Evolutionary conservation across 257 asterid species (phyloP).

Genomic region (Solanum peruvianum): DNA sequence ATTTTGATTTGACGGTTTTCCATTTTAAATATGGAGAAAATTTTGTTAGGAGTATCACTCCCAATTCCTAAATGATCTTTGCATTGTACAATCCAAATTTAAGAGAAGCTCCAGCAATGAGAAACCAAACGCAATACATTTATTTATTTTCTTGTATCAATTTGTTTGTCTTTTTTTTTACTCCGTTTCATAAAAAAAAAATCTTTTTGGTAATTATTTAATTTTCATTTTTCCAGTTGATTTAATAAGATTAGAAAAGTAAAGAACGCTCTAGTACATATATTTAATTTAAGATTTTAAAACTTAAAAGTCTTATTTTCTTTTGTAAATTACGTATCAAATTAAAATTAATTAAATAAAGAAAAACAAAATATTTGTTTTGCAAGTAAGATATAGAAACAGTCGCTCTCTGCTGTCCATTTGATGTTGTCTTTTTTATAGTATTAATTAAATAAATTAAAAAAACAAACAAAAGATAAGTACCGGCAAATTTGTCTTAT

Average conservation of each 20-base stretch:
- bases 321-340: background rate
- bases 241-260: background rate
- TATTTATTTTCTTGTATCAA: too few relatives aligned
- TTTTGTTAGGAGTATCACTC: too few relatives aligned
- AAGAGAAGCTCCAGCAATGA: accelerated
- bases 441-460: background rate
- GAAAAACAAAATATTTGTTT: background rate
- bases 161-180: too few relatives aligned
- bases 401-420: background rate
- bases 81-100: background rate
- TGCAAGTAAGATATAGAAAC: background rate
- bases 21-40: too few relatives aligned
- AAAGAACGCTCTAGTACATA: background rate
- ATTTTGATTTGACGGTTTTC: accelerated
- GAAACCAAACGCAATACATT: too few relatives aligned
- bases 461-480: background rate
- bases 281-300: background rate
- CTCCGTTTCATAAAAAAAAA: too few relatives aligned
- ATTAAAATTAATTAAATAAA: background rate
- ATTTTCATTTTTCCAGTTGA: accelerated
- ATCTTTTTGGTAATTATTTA: background rate
- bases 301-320: background rate
- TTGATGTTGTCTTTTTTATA: background rate
- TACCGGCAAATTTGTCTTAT: background rate
- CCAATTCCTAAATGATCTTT: accelerated